Evolutionary conservation across 2,329 filamentous ascomycete species (phyloP), one percentile per base, ranked within the genome.

Genomic region (Teratosphaeria gauchensis): DNA sequence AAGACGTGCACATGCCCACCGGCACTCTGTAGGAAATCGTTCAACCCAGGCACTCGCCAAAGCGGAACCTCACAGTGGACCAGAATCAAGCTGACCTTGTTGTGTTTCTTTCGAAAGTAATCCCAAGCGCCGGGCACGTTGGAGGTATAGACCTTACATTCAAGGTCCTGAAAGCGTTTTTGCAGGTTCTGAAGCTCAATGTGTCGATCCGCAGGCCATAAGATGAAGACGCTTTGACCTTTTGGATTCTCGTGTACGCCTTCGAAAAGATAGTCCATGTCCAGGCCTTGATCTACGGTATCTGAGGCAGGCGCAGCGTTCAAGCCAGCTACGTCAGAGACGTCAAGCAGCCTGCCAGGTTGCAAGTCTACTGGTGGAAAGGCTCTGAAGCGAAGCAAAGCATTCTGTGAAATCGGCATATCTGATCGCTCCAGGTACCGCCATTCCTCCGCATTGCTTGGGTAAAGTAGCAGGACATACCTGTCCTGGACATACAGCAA

Each of bases 21-120:
- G 33, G 65, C 58, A 11, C 60, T 57, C n/a, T 59, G 59, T 3
- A 75, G 69, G 2, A 74, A 51, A 5, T 68, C 53, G 14, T 72
- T 67, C 24, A 76, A 68, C 0, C 63, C 63, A 5, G 71, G 68
- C 0, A 76, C 63, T 14, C 68, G 59, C 51, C 66, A 69, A 19
- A 72, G 69, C 2, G 68, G 68, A 35, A 73, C 69, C 11, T 72
- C 69, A 2, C 73, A 58, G 38, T 69, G 66, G 59, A 67, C 68
- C 65, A 62, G 56, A 53, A 75, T 67, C 4, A 65, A 42, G 35
- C 57, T 58, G 2, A 32, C 33, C 11, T 57, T 57, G 12, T 57
- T 30, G 24, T 57, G 53, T 7, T 56, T 59, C 16, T 55, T 35
- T 19, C 62, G 59, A 54, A 70, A 70, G 35, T 66, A 64, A 4